Conservation (phyloP, 768 basidiomycete species). For the Rhodosporidiobolus sp. region DNA sequence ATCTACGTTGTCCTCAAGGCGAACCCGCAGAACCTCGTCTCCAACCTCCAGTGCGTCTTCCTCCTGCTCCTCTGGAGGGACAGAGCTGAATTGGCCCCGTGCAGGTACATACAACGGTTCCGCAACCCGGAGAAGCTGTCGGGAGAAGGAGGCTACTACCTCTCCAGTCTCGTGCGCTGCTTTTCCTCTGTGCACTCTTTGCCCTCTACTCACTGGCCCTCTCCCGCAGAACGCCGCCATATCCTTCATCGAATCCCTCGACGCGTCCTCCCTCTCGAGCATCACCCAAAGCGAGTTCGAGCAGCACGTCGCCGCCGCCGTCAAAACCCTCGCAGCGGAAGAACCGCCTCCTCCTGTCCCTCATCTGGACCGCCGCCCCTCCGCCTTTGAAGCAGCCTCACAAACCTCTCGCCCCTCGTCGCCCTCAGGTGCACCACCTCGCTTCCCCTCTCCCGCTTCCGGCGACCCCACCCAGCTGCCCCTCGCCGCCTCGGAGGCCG, state of each 20-base stretch:
- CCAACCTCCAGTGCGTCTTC: constrained; percentile 76
- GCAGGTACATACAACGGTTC: constrained; percentile 91
- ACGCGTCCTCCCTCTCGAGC: constrained; percentile 87
- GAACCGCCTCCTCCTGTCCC: constrained; percentile 31
- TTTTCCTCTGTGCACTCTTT: neutral
- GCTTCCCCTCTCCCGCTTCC: neutral
- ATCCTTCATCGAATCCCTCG: constrained; percentile 97
- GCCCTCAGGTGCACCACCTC: neutral
- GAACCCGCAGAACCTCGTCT: constrained; percentile 88
- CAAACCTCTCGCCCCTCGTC: neutral
- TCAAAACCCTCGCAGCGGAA: constrained; percentile 28
- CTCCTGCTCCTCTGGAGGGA: neutral
- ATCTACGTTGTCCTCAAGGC: constrained; percentile 90
- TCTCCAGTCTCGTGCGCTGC: constrained; percentile 81
- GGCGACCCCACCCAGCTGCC: neutral
- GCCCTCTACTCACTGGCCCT: neutral
- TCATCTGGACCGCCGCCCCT: neutral
- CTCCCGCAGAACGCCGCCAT: constrained; percentile 82
- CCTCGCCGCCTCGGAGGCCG: neutral
- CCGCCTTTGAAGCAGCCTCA: constrained; percentile 2
- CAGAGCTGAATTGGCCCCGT: neutral
- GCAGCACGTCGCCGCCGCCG: constrained; percentile 52
- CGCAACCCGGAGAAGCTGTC: constrained; percentile 82
- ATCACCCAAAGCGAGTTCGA: constrained; percentile 94
- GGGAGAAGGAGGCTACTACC: constrained; percentile 94